Base-by-base conservation (phyloP, 2,329 filamentous ascomycete genomes). In the Trichoderma polysporum region DNA sequence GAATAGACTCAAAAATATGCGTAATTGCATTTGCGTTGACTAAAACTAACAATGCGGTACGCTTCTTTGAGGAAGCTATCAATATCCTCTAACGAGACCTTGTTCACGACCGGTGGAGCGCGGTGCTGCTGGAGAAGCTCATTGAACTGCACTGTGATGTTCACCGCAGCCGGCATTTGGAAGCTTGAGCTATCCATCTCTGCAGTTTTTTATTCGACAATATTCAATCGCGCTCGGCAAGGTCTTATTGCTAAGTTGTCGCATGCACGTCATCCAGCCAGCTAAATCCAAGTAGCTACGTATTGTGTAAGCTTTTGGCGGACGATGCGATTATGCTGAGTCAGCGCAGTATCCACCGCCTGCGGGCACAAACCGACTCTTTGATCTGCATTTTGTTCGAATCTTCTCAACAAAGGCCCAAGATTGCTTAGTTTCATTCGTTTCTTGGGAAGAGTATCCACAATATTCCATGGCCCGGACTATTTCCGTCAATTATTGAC, bases 11-110 rank as follows among this genome's bases (percentile, higher is more conserved):
- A 12, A 13, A 10, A 7, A 33, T 35, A 41, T n/a, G 25, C 1
- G 10, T n/a, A 27, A 35, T 35, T 25, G 13, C 33, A 39, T 27
- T 0, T 9, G 53, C 22, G 22, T 25, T 41, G 31, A 31, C 22
- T 2, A 7, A 19, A 68, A 68, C 66, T 19, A 15, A 68, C 67
- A 50, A 68, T 68, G 22, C 91, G 88, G 80, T 97, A 95, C 62
- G 95, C 95, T 80, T 98, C 94, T 76, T 94, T 93, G 37, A 98
- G 83, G 76, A 98, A 99, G 73, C 91, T 91, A 76, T 97, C 92
- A 59, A 95, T 85, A 72, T 79, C 84, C 70, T 85, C 81, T 57
- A 83, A 73, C 66, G 77, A 81, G 70, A 83, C 83, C 69, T 75
- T 73, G 53, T 73, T 74, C 62, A 74, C 79, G 13, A 85, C 82